These are phyloP conservation scores for Kwoniella dejecticola DNA, from an alignment of 768 basidiomycete genomes.

Conservation along the genomic window DNA sequence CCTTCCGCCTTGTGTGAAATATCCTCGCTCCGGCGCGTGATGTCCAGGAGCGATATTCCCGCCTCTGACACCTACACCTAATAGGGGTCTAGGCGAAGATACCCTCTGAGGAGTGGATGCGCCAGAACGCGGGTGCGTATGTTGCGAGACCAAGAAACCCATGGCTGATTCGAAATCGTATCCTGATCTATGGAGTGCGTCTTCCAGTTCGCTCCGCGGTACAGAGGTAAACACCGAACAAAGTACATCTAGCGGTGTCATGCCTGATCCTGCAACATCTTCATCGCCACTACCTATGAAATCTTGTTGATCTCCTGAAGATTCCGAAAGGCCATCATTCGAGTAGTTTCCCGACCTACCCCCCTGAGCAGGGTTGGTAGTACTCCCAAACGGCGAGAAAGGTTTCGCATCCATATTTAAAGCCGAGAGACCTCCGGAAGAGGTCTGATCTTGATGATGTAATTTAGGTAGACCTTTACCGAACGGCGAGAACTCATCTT, in stretches of 20 bases:
- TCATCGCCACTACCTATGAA: conserved; percentile 20
- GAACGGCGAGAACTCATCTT: conserved; percentile 58
- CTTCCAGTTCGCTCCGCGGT: conserved; percentile 87
- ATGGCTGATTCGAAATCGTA: conserved; percentile 97
- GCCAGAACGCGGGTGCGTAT: conserved; percentile 59
- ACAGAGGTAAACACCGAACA: conserved; percentile 89
- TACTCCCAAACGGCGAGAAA: conserved; percentile 58
- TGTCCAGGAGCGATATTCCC: conserved; percentile 39
- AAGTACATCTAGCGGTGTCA: conserved; percentile 97
- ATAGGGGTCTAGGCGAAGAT: conserved; percentile 44
- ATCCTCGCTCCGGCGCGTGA: conserved; percentile 45
- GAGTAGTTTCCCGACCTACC: no score
- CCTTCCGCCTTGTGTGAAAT: conserved; percentile 51
- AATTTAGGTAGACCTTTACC: conserved; percentile 60
- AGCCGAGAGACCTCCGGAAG: conserved; percentile 28
- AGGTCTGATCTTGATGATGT: conserved; percentile 66
- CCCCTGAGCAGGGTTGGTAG: background rate
- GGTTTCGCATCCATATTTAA: conserved; percentile 61
- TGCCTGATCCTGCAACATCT: conserved; percentile 60
- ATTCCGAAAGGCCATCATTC: conserved; percentile 12
- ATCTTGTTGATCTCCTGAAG: conserved; percentile 11
- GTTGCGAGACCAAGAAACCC: conserved; percentile 80
- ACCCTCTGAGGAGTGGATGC: conserved; percentile 54
- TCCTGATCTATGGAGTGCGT: conserved; percentile 79
- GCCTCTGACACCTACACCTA: conserved; percentile 43